A percentile compares a stretch with the other conserved stretches of the same genome.
Conservation (phyloP, 805 yeast species). For the Naumovozyma dairenensis region DNA sequence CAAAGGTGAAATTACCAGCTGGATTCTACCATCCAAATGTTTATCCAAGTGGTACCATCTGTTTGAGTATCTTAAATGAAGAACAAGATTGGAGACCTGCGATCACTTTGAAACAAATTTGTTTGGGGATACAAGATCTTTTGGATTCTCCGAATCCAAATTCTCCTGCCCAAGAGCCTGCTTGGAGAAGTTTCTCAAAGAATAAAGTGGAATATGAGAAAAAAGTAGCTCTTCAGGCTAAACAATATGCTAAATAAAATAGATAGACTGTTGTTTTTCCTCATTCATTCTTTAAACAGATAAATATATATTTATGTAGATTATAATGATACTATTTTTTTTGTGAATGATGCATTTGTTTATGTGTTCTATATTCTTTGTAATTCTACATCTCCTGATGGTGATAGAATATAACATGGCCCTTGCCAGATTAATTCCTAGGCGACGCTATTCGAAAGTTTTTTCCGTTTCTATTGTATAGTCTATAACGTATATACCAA, state of each 20-base stretch:
- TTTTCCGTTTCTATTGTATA: too few species aligned
- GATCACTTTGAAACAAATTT: slow-evolving; percentile 79
- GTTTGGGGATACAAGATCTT: slow-evolving; percentile 85
- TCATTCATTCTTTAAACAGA: background rate
- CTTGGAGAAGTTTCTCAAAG: slow-evolving; percentile 76
- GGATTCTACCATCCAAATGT: slow-evolving; percentile 95
- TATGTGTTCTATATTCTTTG: too few species aligned
- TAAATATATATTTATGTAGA: slow-evolving; percentile 1
- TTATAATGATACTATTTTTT: background rate
- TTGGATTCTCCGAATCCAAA: slow-evolving; percentile 84
- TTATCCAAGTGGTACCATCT: slow-evolving; percentile 94
- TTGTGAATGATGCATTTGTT: too few species aligned
- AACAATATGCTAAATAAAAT: slow-evolving; percentile 44
- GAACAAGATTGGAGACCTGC: slow-evolving; percentile 98
- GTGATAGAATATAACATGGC: too few species aligned
- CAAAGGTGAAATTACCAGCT: slow-evolving; percentile 81
- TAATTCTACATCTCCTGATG: too few species aligned
- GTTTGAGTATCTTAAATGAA: slow-evolving; percentile 86
- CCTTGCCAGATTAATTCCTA: too few species aligned
- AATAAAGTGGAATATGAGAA: slow-evolving; percentile 62
- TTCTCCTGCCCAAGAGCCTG: slow-evolving; percentile 97
- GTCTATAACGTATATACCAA: too few species aligned
- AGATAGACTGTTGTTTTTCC: background rate
- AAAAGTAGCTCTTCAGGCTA: slow-evolving; percentile 74
- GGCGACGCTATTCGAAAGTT: too few species aligned